Evolutionary conservation across 306 rosid genomes (phyloP).

Genomic region (Abrus precatorius): DNA sequence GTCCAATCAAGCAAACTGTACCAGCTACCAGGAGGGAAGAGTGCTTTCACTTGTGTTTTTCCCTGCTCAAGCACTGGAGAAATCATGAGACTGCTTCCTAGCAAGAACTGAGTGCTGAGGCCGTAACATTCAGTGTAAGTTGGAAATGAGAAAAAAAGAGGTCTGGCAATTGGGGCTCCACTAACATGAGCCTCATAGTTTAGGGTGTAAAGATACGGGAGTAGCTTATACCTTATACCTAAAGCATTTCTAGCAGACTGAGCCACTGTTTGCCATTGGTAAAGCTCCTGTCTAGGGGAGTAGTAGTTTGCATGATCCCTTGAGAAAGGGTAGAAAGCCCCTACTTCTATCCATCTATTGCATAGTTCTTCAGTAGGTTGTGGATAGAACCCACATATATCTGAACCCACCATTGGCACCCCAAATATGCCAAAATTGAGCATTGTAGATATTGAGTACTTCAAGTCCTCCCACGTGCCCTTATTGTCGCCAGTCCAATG

Average conservation of each 20-base stretch:
- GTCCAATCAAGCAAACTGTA: conserved; percentile 84
- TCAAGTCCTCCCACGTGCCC: conserved; percentile 89
- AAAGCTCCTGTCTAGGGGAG: conserved; percentile 98
- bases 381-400: conserved; percentile 95
- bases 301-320: conserved; percentile 92
- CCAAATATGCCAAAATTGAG: conserved; percentile 96
- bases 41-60: conserved; percentile 74
- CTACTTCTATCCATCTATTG: conserved; percentile 96
- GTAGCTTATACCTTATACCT: conserved; percentile 84
- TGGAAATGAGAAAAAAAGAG: conserved; percentile 92
- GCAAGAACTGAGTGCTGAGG: conserved; percentile 87
- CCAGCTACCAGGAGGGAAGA: conserved; percentile 96
- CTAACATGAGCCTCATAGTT: conserved; percentile 84
- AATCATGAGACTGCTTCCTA: conserved; percentile 83
- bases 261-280: conserved; percentile 94
- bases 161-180: conserved; percentile 97
- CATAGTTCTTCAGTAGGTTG: conserved; percentile 95
- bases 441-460: conserved; percentile 87
- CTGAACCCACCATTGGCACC: conserved; percentile 98
- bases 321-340: conserved; percentile 97
- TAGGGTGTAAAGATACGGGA: conserved; percentile 94
- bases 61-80: conserved; percentile 91
- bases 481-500: conserved; percentile 99
- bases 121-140: conserved; percentile 68
- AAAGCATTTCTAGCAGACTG: conserved; percentile 89